Evolutionary conservation across 306 rosid genomes (phyloP), one percentile per base, ranked within the genome.

Genomic region (Sesbania bispinosa): DNA sequence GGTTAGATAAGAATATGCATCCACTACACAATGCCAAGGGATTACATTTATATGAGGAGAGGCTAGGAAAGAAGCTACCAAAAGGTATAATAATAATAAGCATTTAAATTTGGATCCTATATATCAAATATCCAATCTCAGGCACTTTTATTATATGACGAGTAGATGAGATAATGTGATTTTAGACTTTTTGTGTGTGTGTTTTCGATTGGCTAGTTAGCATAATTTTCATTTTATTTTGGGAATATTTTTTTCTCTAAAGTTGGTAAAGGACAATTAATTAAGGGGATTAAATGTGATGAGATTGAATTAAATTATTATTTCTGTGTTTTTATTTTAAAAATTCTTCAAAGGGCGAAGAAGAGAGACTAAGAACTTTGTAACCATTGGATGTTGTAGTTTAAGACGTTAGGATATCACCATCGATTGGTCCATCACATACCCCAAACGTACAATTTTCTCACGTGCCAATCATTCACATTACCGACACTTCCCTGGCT

Each of bases 1-100:
- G 71, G 82, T 79, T 71, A 81, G 93, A 84, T 78, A 87, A 90
- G 96, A 93, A 93, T 88, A 82, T 86, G 67, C 61, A 77, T 39
- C 58, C 10, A 23, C 62, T 20, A 13, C 18, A 52, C 62, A 55
- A 55, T 76, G 69, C 69, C 38, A 71, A 54, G 62, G 43, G 29
- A 43, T 78, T 54, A 1, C 69, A 79, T 82, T 54, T 67, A 69
- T 62, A 50, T 2, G 38, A 71, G 27, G 43, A 7, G 76, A 67
- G 80, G 48, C 57, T 32, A 42, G 50, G 43, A 68, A 41, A 52
- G 59, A 74, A 79, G 54, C 36, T 54, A 45, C 7, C 14, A 23
- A 62, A 60, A 61, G 29, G 41, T 42, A 61, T 61, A 14, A 73
- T 2, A 35, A 62, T 26, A 65, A 65, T 15, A 65, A 35, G 1